Evolutionary conservation across 1,284 basidiomycete species (phyloP), one percentile per base, ranked within the genome.

Genomic region (Ceratobasidium papillatum): DNA sequence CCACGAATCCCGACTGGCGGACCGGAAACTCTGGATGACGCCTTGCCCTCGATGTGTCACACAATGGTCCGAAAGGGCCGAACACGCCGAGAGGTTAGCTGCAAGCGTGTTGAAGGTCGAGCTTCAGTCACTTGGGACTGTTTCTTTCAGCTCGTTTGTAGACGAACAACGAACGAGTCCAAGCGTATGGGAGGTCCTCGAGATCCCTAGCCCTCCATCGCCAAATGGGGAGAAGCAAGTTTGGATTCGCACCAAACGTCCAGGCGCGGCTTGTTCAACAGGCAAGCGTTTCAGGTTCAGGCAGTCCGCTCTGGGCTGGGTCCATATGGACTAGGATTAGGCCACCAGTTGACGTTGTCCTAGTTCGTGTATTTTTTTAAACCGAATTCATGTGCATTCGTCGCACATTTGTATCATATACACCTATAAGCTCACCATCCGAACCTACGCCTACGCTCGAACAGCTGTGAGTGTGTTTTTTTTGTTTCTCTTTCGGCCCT

Each of bases 61-160:
- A 2, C n/a, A 49, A 19, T 59, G 41, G 22, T 25, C 34, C 14
- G 14, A 7, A 1, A 19, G 22, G 19, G 47, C 14, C 38, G 41
- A 71, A 32, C 22, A 1, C 0, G 66, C 66, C n/a, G 66, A 71
- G 49, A 36, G 66, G n/a, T 52, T 22, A 30, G 41, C 66, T 17
- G 52, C 66, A 9, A 43, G 52, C 36, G 32, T 71, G 9, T 14
- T 71, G 12, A 54, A 52, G 19, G 36, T 30, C 43, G 22, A 11
- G 30, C 2, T 41, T 30, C n/a, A 32, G 52, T 56, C 32, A n/a
- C 65, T 54, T 17, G 34, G 14, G 38, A 5, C 14, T 41, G 45
- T 69, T 2, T 69, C 65, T 2, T 69, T 69, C 41, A 51, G 49
- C 19, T 38, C 49, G 19, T 69, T 69, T 25, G 36, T 69, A 7